Conservation (phyloP, 2,329 filamentous ascomycete genomes). For the Monilinia fructigena region DNA sequence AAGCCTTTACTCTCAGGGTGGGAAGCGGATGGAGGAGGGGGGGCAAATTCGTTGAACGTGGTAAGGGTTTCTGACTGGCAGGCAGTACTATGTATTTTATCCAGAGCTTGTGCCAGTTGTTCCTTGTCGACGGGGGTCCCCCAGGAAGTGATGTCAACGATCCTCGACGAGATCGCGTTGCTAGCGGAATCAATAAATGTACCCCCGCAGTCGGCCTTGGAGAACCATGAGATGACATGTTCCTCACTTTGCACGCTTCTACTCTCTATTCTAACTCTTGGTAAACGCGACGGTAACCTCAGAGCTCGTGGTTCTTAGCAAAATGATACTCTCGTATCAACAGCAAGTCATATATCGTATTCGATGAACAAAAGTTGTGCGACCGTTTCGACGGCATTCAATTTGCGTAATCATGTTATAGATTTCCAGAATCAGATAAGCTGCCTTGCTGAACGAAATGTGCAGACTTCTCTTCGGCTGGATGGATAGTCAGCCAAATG, state of each 20-base stretch:
- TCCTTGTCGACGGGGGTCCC: conserved; percentile 64
- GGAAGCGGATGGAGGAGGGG: conserved; percentile 59
- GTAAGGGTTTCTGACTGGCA: conserved; percentile 82
- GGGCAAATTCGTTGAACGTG: conserved; percentile 89
- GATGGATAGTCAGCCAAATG: conserved; percentile 7
- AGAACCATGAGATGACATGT: conserved; percentile 39
- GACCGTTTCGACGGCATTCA: conserved; percentile 18
- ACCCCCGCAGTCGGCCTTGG: conserved; percentile 29
- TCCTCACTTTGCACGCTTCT: background rate
- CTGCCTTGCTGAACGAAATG: conserved; percentile 7
- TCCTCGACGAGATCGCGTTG: conserved; percentile 42
- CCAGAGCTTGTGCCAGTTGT: conserved; percentile 72
- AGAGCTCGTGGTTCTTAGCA: conserved; percentile 13
- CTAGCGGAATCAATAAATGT: conserved; percentile 31
- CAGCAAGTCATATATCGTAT: conserved; percentile 9
- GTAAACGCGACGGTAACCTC: background rate
- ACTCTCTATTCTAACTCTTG: background rate
- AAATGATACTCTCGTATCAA: conserved; percentile 2
- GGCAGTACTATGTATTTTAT: conserved; percentile 86
- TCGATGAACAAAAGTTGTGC: conserved; percentile 14
- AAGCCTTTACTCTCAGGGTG: conserved; percentile 66
- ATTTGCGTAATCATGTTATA: conserved; percentile 21
- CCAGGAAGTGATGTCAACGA: conserved; percentile 50
- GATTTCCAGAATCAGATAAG: conserved; percentile 4
- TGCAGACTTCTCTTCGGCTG: conserved; percentile 10